Conservation (phyloP, 441 rosid genomes). For the Sinapis alba region DNA sequence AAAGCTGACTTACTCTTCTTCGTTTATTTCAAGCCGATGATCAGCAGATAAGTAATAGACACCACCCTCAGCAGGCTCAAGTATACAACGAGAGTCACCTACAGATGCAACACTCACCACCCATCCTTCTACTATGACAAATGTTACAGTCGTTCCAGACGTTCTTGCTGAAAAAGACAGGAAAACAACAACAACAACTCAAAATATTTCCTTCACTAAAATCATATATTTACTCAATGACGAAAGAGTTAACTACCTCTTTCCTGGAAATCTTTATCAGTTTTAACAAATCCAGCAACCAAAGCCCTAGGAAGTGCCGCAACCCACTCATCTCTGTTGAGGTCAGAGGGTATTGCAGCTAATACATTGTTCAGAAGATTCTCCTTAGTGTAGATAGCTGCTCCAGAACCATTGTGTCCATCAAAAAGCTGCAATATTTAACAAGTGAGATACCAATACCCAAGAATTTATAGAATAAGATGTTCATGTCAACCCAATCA, state of each 20-base stretch:
- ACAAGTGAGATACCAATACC: background rate
- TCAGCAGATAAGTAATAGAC: conserved; percentile 89
- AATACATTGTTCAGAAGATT: conserved; percentile 83
- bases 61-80: conserved; percentile 95
- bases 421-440: conserved; percentile 79
- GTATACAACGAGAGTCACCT: conserved; percentile 96
- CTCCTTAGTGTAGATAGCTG: conserved; percentile 96
- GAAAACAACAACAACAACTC: conserved; percentile 13
- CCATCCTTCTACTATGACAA: conserved; percentile 93
- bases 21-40: conserved; percentile 93
- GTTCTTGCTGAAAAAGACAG: conserved; percentile 61
- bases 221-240: background rate
- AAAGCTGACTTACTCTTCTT: conserved; percentile 74
- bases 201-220: conserved; percentile 3
- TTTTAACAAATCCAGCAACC: conserved; percentile 99
- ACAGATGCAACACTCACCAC: conserved; percentile 95
- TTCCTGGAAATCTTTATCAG: conserved; percentile 94
- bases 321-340: conserved; percentile 90
- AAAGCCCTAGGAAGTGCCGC: conserved; percentile 94
- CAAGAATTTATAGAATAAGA: background rate
- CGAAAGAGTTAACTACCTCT: conserved; percentile 50
- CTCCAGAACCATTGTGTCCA: conserved; percentile 98
- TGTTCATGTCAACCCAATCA: conserved; percentile 55
- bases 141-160: conserved; percentile 96
- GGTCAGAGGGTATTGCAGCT: conserved; percentile 86